Conservation (phyloP, 805 yeast species). For the Saccharomyces eubayanus region DNA sequence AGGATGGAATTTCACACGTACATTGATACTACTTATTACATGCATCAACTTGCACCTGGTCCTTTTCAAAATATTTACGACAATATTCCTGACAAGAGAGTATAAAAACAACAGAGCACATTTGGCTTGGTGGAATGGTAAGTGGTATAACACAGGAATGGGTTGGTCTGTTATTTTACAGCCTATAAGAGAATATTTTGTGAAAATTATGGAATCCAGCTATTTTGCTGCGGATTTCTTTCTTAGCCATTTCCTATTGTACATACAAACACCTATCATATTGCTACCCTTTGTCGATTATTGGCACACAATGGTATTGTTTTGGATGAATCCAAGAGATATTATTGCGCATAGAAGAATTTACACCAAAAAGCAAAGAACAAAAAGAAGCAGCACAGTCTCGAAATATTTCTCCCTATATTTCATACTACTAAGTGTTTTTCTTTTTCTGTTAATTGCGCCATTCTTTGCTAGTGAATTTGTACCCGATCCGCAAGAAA, state of each 20-base stretch:
- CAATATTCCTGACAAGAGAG: constrained; percentile 52
- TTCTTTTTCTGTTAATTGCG: constrained; percentile 36
- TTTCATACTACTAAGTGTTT: constrained; percentile 33
- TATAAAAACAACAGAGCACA: constrained; percentile 51
- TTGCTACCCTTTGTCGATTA: constrained; percentile 56
- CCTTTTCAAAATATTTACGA: constrained; percentile 44
- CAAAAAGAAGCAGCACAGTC: constrained; percentile 36
- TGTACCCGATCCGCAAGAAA: constrained; percentile 21
- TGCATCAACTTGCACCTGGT: constrained; percentile 48
- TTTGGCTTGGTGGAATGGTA: constrained; percentile 74
- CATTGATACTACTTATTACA: constrained; percentile 55
- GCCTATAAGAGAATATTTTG: constrained; percentile 54
- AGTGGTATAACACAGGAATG: constrained; percentile 54
- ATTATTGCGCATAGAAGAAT: constrained; percentile 31
- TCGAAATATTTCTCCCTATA: constrained; percentile 41
- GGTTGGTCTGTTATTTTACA: constrained; percentile 56
- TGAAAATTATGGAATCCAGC: constrained; percentile 60
- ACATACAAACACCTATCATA: constrained; percentile 51
- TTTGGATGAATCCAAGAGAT: constrained; percentile 57
- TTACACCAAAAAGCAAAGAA: constrained; percentile 33
- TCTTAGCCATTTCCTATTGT: constrained; percentile 50
- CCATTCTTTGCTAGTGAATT: constrained; percentile 38
- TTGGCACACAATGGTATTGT: constrained; percentile 57
- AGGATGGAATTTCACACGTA: constrained; percentile 52
- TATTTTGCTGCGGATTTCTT: constrained; percentile 57